Evolutionary conservation across 768 basidiomycete genomes (phyloP), one percentile per base, ranked within the genome.

Genomic region (Pulveroboletus sp.): DNA sequence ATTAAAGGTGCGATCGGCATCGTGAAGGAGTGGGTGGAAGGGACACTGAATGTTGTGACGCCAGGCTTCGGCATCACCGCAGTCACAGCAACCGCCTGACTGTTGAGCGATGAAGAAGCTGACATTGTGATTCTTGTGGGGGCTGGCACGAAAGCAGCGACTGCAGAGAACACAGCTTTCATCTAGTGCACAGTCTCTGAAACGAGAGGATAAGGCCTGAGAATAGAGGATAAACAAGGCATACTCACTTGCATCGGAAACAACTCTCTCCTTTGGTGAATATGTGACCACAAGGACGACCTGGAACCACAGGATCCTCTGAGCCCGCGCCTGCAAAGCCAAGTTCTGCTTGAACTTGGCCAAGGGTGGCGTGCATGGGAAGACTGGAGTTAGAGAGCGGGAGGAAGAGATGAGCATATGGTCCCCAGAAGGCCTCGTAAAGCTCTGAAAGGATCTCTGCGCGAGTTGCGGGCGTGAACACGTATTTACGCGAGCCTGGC

Each of bases 21-120:
- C 63, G 39, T 48, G 57, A 49, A 68, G 63, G 32, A 82, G 77
- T 11, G 91, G 89, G 61, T 95, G 91, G 61, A 80, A 80, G 0
- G 84, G 82, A 65, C 92, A 94, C 11, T 73, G 67, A 14, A 89
- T 76, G 6, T 79, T 72, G 6, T 64, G 60, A 31, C 83, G 78
- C 93, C 93, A 98, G 2, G 91, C 90, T 61, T 95, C 88, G 21
- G 78, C 74, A 61, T 97, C 94, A 14, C 93, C 93, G 59, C 95
- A 97, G 68, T 97, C 93, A 63, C 96, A 99, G 58, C 90, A 93
- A 5, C 93, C 89, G 7, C 93, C 89, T 0, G 89, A 85, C 58
- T 96, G 93, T 50, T 90, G 89, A 8, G 89, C 85, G 57, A 95
- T 87, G 68, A 90, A 92, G 73, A 98, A 94, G 51, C 87, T 86